Base-by-base conservation (phyloP, 1,284 basidiomycete species). In the Leccinum glutinopallens region DNA sequence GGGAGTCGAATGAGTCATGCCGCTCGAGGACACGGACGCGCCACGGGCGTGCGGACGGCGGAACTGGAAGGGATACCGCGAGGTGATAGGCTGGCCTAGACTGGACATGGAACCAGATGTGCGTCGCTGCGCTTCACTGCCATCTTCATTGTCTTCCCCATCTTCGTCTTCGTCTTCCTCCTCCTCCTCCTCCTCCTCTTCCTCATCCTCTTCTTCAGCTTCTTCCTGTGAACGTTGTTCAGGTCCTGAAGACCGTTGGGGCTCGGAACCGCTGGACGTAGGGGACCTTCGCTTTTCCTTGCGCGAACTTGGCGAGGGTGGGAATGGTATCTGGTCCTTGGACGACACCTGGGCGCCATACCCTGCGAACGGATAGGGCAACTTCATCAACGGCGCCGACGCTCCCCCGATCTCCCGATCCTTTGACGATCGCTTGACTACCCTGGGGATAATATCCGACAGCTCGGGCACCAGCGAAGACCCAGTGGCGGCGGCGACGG, bases 81-180 rank as follows among this genome's bases (percentile, higher is more conserved):
- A 86, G n/a, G 77, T 74, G 60, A 93, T 80, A 1, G 90, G 91
- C n/a, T 88, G 87, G 2, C 91, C 91, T 6, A 93, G 82, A 69
- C 87, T 89, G 5, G 90, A 92, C 85, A 93, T 86, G 5, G 91
- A 92, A n/a, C 85, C 89, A 4, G 89, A 91, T 1, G 84, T 87
- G 35, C 87, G 83, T 46, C 86, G 87, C 4, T 80, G 80, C 4
- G 80, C 79, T 60, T 83, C 79, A 65, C 81, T 80, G 57, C 67
- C 73, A 60, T 75, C 73, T 41, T 77, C 80, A 2, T 75, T 75
- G 0, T 80, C 78, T 1, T 78, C 81, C 0, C 76, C 78, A 0
- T 79, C 80, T 5, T 69, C 63, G 0, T 64, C 80, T 61, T 81
- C 80, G 19, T 73, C 79, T 29, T 81, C 80, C 61, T 81, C 80